Percentiles rank a stretch among this genome's conserved stretches.
Evolutionary conservation across 345 rosid species (phyloP).

Genomic region (Gossypium herbaceum): DNA sequence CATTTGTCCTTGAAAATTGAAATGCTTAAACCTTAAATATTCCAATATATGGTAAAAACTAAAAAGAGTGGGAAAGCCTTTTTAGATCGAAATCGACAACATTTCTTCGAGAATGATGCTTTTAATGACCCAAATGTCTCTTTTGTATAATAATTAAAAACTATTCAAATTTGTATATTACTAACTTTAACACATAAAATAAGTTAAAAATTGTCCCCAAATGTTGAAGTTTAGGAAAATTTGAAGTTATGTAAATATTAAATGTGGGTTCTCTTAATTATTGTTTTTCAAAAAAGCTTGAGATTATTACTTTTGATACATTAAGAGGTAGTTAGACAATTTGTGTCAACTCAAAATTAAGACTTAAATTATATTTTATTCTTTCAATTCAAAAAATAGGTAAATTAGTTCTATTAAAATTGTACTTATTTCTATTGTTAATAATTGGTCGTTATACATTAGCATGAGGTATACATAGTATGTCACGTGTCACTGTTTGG

Average conservation of each 20-base stretch:
- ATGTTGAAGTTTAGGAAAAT: too few relatives aligned
- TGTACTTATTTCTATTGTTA: fast-evolving
- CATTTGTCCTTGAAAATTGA: conserved; percentile 31
- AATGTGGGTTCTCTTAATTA: too few relatives aligned
- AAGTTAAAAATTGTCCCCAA: background rate
- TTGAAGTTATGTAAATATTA: too few relatives aligned
- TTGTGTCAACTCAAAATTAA: too few relatives aligned
- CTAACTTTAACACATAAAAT: background rate
- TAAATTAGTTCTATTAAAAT: too few relatives aligned
- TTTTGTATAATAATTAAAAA: background rate
- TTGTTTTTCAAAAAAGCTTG: too few relatives aligned
- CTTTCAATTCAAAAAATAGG: fast-evolving
- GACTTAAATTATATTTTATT: too few relatives aligned
- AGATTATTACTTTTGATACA: too few relatives aligned
- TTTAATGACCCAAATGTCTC: background rate
- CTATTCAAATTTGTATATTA: background rate
- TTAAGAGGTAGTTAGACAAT: too few relatives aligned
- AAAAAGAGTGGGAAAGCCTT: conserved; percentile 3
- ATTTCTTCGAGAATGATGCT: background rate
- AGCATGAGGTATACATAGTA: fast-evolving
- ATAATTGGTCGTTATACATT: fast-evolving
- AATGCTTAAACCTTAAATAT: conserved; percentile 14
- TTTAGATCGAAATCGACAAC: conserved; percentile 6
- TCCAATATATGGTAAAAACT: conserved; percentile 5
- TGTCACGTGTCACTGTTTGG: fast-evolving